Percentiles rank a stretch among this genome's conserved stretches.
Conservation (phyloP, 2,329 filamentous ascomycete genomes). For the Meredithiella fracta region DNA sequence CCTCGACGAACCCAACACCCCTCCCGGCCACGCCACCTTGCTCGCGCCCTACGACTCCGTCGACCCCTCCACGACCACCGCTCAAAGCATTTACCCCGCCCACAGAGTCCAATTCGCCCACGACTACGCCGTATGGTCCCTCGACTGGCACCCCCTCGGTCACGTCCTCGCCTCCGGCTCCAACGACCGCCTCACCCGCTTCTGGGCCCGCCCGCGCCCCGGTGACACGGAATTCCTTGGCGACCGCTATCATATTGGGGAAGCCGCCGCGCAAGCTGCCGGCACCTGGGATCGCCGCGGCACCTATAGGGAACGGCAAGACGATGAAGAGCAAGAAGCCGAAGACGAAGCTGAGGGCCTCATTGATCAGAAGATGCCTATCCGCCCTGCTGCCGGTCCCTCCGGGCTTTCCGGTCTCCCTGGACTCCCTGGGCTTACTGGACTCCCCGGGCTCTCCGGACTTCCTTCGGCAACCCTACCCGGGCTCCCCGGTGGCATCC, state of each 20-base stretch:
- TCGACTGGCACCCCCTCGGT: conserved; percentile 94
- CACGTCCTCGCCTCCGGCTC: conserved; percentile 91
- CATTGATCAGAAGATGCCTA: conserved; percentile 72
- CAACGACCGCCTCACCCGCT: conserved; percentile 90
- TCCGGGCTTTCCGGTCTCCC: conserved; percentile 38
- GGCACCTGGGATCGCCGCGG: conserved; percentile 84
- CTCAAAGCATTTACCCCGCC: conserved; percentile 83
- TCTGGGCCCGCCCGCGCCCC: conserved; percentile 84
- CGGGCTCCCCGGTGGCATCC: neutral
- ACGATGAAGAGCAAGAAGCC: conserved; percentile 84
- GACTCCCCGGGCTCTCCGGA: neutral
- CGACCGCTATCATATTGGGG: conserved; percentile 89
- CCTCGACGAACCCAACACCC: conserved; percentile 85
- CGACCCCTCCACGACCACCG: conserved; percentile 61
- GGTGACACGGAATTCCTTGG: conserved; percentile 74
- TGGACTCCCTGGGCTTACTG: conserved; percentile 29
- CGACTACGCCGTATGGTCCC: conserved; percentile 89
- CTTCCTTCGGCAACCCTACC: too few relatives aligned
- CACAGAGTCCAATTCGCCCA: conserved; percentile 79
- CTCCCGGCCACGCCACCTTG: conserved; percentile 51
- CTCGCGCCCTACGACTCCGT: conserved; percentile 72
- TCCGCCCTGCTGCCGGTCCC: conserved; percentile 27
- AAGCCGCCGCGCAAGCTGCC: conserved; percentile 76
- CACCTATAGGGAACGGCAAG: conserved; percentile 60
- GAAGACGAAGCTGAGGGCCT: conserved; percentile 89